Evolutionary conservation across 202 grass and related monocot genomes (phyloP), one percentile per base, ranked within the genome.

Genomic region (Digitaria exilis): DNA sequence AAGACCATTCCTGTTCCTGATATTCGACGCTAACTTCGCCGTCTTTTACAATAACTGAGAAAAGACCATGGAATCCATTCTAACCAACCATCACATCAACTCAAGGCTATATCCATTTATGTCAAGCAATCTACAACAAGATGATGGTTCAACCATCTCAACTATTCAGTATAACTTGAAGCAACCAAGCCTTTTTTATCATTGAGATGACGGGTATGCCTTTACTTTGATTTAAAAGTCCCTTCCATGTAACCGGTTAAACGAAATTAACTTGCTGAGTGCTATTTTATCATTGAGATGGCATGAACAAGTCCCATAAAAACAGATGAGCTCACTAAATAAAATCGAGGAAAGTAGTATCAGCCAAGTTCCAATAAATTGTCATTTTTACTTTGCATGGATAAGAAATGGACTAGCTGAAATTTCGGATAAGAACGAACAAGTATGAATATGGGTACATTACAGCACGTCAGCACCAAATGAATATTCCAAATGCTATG

Each of bases 1-100:
- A 80, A 80, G 65, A 52, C 22, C 39, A 86, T 86, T 89, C 83
- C 12, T 76, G 76, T 71, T 71, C 30, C 86, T 84, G 35, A 76
- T 89, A 84, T 89, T 89, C 62, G 30, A 86, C 15, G 34, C 75
- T 75, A 87, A 66, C 86, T 76, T 89, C 37, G 29, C 60, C 65
- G 57, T 80, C 79, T 70, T 85, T 84, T 83, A 76, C 45, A 86
- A 92, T 89, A 86, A 92, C 89, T 86, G 83, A 89, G 31, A 76
- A 86, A 79, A 70, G 46, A 24, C 2, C 18, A 66, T 71, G 19
- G 69, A 77, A 88, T 91, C 77, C 85, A 88, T 78, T 88, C 71
- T 82, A 68, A 80, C 75, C 59, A 83, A 61, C 71, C 7, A 50
- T 74, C 88, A 90, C 79, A 86, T 83, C 79, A 7, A 49, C 41